Conservation (phyloP, 2,329 filamentous ascomycete species). For the Hypocreales sp. region DNA sequence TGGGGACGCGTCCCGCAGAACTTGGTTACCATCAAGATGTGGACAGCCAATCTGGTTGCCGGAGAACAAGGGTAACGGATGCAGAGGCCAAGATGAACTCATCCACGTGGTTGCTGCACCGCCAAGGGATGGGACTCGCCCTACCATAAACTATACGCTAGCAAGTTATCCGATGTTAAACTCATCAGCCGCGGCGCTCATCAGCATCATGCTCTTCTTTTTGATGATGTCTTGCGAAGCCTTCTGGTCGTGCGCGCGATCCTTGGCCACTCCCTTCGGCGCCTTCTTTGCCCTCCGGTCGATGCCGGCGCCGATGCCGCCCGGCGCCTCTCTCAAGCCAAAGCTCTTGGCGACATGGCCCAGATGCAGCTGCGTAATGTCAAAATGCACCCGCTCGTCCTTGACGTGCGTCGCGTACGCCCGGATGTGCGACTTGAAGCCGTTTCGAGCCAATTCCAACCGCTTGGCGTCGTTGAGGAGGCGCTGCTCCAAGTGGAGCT, state of each 20-base stretch:
- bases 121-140: too few relatives aligned
- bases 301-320: conserved; percentile 54
- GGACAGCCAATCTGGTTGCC: too few relatives aligned
- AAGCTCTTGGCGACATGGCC: conserved; percentile 93
- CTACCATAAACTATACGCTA: too few relatives aligned
- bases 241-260: conserved; percentile 14
- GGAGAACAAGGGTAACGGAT: too few relatives aligned
- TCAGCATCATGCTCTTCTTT: conserved; percentile 50
- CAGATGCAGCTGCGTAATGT: conserved; percentile 80
- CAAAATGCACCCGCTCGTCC: conserved; percentile 72
- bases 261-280: conserved; percentile 8
- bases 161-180: conserved; percentile 63
- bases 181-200: conserved; percentile 47
- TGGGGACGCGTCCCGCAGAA: too few relatives aligned
- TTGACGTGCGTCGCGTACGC: conserved; percentile 91
- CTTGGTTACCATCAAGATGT: too few relatives aligned
- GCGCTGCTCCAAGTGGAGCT: conserved; percentile 44
- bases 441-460: conserved; percentile 68
- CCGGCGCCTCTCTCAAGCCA: conserved; percentile 74
- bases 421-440: conserved; percentile 81
- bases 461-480: conserved; percentile 46
- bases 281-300: conserved; percentile 27
- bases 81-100: too few relatives aligned
- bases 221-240: conserved; percentile 28
- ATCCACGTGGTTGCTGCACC: too few relatives aligned